phyloP scores from a whole-genome alignment of 2,329 filamentous ascomycete species.

The Stachybotrys echinatus region DNA sequence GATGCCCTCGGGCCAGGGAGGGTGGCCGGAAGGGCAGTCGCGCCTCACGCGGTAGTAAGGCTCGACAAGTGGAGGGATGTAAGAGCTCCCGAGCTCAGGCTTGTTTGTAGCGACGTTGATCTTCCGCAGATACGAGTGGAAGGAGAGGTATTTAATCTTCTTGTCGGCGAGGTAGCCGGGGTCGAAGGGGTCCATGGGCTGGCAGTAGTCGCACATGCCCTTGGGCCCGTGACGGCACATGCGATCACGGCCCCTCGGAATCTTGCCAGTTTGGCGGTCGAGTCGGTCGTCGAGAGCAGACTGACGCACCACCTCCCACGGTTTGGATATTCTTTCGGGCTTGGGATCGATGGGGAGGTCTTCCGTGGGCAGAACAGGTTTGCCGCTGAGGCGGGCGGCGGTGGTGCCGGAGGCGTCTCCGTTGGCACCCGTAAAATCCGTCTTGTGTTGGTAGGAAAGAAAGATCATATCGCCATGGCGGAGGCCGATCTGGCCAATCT shows the following conservation, averaged over 20 bases:
- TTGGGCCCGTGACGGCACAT: slow-evolving; percentile 96
- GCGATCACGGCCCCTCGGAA: slow-evolving; percentile 69
- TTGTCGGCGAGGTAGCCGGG: slow-evolving; percentile 84
- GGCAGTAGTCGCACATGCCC: slow-evolving; percentile 99
- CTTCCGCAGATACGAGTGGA: slow-evolving; percentile 91
- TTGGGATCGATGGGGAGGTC: slow-evolving; percentile 65
- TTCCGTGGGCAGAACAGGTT: slow-evolving; percentile 65
- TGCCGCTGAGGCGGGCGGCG: slow-evolving; percentile 71
- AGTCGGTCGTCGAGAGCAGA: slow-evolving; percentile 80
- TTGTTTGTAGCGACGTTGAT: slow-evolving; percentile 96
- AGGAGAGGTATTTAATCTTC: slow-evolving; percentile 98
- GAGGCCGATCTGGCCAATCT: slow-evolving; percentile 54
- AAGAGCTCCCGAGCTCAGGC: slow-evolving; percentile 86
- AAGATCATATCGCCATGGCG: slow-evolving; percentile 90
- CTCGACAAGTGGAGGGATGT: slow-evolving; percentile 90
- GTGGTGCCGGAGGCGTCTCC: slow-evolving; percentile 33
- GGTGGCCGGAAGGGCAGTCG: slow-evolving; percentile 89
- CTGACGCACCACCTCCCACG: slow-evolving; percentile 86
- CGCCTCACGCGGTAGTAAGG: slow-evolving; percentile 86
- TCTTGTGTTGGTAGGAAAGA: slow-evolving; percentile 67
- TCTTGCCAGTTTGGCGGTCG: slow-evolving; percentile 88
- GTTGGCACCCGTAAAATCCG: slow-evolving; percentile 28
- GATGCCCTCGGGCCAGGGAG: slow-evolving; percentile 91
- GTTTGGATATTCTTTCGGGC: slow-evolving; percentile 43
- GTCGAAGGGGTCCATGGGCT: slow-evolving; percentile 92